phyloP scores from a whole-genome alignment of 208 protist genomes.

The Trypanosoma caninum region DNA sequence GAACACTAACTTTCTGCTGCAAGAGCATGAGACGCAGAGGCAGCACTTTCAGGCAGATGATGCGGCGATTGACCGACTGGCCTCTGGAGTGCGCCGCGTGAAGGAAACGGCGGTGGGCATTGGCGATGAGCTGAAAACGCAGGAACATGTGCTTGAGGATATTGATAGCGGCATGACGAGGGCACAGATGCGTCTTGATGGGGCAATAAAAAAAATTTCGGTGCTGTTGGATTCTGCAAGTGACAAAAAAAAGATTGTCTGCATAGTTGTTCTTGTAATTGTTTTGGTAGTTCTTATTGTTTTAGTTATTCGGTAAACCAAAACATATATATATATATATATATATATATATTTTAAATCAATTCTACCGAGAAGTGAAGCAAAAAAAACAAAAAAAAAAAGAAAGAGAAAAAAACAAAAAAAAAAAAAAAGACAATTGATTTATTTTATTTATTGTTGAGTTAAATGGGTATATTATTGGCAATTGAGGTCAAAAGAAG shows the following conservation, averaged over 20 bases:
- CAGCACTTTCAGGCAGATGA: slow-evolving; percentile 63
- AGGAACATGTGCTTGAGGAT: slow-evolving; percentile 72
- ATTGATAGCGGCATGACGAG: slow-evolving; percentile 73
- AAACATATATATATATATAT: slow-evolving; percentile 8
- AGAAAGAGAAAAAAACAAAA: neutral
- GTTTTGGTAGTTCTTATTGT: slow-evolving; percentile 68
- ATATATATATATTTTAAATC: neutral
- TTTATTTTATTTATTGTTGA: neutral
- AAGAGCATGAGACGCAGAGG: slow-evolving; percentile 65
- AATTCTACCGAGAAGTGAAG: neutral
- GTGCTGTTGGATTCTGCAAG: slow-evolving; percentile 75
- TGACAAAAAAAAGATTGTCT: slow-evolving; percentile 75
- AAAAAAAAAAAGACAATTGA: neutral
- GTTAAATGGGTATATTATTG: too few species aligned
- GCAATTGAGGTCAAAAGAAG: too few species aligned
- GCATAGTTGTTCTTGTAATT: slow-evolving; percentile 68
- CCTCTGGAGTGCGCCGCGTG: slow-evolving; percentile 60
- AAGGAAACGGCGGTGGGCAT: slow-evolving; percentile 70
- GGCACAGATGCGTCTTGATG: slow-evolving; percentile 64
- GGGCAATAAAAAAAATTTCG: slow-evolving; percentile 69
- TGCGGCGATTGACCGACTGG: slow-evolving; percentile 62
- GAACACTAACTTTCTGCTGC: slow-evolving; percentile 63
- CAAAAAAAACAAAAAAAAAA: neutral
- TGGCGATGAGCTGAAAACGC: slow-evolving; percentile 75
- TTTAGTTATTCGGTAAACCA: slow-evolving; percentile 41